Base-by-base conservation (phyloP, 1,284 basidiomycete species). In the Coniophora puteana region DNA sequence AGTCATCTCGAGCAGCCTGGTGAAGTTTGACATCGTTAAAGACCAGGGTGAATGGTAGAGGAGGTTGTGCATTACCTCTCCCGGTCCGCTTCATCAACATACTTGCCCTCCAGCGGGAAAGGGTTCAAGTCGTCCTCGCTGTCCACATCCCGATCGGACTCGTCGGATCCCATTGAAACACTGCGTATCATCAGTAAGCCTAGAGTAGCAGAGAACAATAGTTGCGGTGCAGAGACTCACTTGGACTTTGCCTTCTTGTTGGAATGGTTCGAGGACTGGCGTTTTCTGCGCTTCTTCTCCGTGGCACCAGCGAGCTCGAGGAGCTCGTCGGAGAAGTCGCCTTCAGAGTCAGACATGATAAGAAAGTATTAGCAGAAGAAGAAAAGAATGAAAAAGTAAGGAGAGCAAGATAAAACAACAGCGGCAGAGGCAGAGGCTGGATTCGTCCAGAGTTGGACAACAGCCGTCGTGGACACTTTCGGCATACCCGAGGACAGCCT, bases 81-180 rank as follows among this genome's bases (percentile, higher is more conserved):
- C 55, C 87, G 80, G 61, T 97, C 94, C 4, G 69, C 74, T 52
- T 91, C 89, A 54, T 93, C 80, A 44, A 79, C 77, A 60, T 90
- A 97, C 62, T 92, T 91, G 34, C 90, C 91, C 53, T 96, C 93
- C 16, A 95, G 67, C 1, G 92, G 93, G 59, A 92, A 97, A 4
- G 83, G 84, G 51, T 90, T 88, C n/a, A 57, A 47, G 27, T 74
- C 74, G 38, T 79, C 78, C 52, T 82, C 83, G 49, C 76, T 78
- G 54, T 82, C 80, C 13, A 67, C 69, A 17, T 67, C 69, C 42
- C 76, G 71, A 10, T 69, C 78, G 16, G 74, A 75, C 17, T 80
- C 80, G 20, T 67, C n/a, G n/a, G n/a, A n/a, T 72, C 25, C 61
- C 49, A 24, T 54, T 5, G 51, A 53, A 55, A 61, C 51, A 54